phyloP scores from a whole-genome alignment of 129 eudicot species.

The Solidago caesia region DNA sequence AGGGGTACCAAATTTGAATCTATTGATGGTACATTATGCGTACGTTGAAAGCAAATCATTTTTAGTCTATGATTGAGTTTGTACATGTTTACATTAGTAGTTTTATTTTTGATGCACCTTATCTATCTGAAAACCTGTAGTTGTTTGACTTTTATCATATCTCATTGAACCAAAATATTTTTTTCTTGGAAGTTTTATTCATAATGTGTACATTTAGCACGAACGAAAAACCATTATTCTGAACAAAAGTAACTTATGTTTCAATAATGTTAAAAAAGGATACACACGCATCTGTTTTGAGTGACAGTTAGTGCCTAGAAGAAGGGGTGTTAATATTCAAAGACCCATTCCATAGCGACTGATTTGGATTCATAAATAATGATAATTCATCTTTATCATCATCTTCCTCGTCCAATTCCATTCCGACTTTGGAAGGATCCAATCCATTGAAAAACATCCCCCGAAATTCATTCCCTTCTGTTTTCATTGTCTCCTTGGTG shows the following conservation, averaged over 20 bases:
- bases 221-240: constrained; percentile 24
- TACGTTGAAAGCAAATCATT: not conserved
- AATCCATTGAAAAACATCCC: constrained; percentile 42
- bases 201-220: constrained; percentile 21
- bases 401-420: constrained; percentile 39
- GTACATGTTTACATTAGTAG: constrained; percentile 20
- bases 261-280: not conserved
- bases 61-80: constrained; percentile 3
- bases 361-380: constrained; percentile 31
- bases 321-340: constrained; percentile 42
- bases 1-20: not conserved
- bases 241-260: constrained; percentile 15
- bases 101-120: not conserved
- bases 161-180: constrained; percentile 13
- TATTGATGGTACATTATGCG: constrained; percentile 14
- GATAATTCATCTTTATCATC: constrained; percentile 38
- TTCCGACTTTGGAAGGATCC: constrained; percentile 40
- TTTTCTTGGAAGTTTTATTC: constrained; percentile 32
- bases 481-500: constrained; percentile 24
- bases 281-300: not conserved
- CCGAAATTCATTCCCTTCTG: constrained; percentile 43
- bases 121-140: not conserved
- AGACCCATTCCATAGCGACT: constrained; percentile 40
- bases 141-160: not conserved
- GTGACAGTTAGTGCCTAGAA: constrained; percentile 18